Conservation (phyloP, 306 rosid genomes). For the Notholithocarpus densiflorus region DNA sequence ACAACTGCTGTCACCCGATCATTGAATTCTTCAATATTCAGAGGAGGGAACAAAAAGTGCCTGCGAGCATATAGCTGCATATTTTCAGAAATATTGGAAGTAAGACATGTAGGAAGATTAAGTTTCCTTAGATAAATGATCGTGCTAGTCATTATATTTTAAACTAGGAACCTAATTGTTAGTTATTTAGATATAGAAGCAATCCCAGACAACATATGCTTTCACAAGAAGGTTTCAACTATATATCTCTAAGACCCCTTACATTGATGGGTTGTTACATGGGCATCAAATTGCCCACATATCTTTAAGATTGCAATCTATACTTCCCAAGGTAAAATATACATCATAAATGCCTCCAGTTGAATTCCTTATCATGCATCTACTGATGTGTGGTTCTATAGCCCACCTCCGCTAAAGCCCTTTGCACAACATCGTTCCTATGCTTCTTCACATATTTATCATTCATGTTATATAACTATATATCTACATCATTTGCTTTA, state of each 20-base stretch:
- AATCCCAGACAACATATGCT: background rate
- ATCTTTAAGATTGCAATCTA: background rate
- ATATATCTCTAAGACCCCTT: background rate
- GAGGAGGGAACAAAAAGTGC: slow-evolving; percentile 90
- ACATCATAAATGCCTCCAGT: background rate
- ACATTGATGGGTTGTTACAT: background rate
- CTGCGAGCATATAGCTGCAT: slow-evolving; percentile 93
- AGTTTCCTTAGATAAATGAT: background rate
- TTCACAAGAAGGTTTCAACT: background rate
- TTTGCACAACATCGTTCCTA: background rate
- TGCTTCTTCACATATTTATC: background rate
- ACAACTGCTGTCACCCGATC: slow-evolving; percentile 86
- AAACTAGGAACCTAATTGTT: background rate
- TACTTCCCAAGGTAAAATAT: background rate
- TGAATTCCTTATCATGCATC: background rate
- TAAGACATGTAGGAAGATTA: slow-evolving; percentile 16
- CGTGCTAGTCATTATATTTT: background rate
- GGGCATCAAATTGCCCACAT: background rate
- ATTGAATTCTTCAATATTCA: slow-evolving; percentile 75
- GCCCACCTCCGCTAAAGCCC: background rate
- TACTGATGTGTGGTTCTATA: background rate
- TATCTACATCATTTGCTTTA: background rate
- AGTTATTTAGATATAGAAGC: background rate
- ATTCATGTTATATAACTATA: background rate
- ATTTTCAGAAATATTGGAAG: slow-evolving; percentile 18